These are phyloP conservation scores for Barnettozyma salicaria DNA, from an alignment of 805 yeast species.

Conservation along the genomic window DNA sequence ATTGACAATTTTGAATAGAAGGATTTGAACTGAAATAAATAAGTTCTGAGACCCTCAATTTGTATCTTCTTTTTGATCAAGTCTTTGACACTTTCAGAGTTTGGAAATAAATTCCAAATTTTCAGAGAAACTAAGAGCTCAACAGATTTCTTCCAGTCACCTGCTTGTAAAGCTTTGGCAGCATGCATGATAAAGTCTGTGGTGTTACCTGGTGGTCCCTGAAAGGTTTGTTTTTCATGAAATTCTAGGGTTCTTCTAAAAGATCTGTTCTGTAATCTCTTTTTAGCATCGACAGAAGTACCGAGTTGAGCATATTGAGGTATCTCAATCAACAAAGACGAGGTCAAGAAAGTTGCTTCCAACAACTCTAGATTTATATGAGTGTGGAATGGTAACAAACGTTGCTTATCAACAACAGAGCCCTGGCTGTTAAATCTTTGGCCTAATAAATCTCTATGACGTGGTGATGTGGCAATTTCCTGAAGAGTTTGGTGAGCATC, in stretches of 20 bases:
- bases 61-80: constrained; percentile 77
- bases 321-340: constrained; percentile 83
- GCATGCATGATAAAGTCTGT: constrained; percentile 92
- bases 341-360: constrained; percentile 89
- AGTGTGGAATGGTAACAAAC: constrained; percentile 94
- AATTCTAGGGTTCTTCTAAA: constrained; percentile 88
- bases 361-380: constrained; percentile 93
- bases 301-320: constrained; percentile 79
- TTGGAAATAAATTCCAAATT: constrained; percentile 80
- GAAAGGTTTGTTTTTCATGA: constrained; percentile 89
- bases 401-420: constrained; percentile 60
- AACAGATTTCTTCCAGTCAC: constrained; percentile 81
- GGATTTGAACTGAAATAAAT: constrained; percentile 75
- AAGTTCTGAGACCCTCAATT: constrained; percentile 89
- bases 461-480: constrained; percentile 80
- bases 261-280: constrained; percentile 65
- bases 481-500: constrained; percentile 84
- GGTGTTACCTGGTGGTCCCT: constrained; percentile 96
- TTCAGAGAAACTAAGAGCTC: constrained; percentile 68
- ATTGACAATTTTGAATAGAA: constrained; percentile 73
- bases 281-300: constrained; percentile 50
- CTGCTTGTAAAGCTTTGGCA: constrained; percentile 78
- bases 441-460: constrained; percentile 88
- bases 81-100: constrained; percentile 57
- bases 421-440: constrained; percentile 58